phyloP scores from a whole-genome alignment of 768 basidiomycete genomes.

The Trametopsis cervina region DNA sequence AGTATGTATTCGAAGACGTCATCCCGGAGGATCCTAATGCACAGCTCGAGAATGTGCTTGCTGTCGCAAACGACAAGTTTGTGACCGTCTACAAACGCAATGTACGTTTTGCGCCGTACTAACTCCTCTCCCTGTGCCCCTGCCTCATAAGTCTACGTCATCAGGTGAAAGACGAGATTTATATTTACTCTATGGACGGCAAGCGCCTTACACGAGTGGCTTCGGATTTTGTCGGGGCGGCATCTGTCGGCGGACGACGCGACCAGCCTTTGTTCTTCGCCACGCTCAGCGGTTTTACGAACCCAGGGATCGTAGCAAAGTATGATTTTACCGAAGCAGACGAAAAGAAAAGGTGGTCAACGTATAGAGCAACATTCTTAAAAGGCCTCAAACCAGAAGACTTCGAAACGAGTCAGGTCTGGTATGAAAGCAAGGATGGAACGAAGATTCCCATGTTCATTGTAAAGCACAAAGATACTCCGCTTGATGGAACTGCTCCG shows the following conservation, averaged over 20 bases:
- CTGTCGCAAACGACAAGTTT: slow-evolving; percentile 50
- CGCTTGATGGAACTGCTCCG: slow-evolving; percentile 68
- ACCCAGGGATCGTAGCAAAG: slow-evolving; percentile 56
- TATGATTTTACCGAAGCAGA: slow-evolving; percentile 46
- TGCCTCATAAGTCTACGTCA: not conserved
- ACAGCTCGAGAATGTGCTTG: slow-evolving; percentile 41
- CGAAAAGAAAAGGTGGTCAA: slow-evolving; percentile 48
- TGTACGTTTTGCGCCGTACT: slow-evolving; percentile 27
- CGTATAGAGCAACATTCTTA: slow-evolving; percentile 51
- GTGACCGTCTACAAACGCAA: slow-evolving; percentile 65
- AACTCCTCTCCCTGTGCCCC: not conserved
- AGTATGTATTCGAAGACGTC: slow-evolving; percentile 45
- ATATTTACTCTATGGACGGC: slow-evolving; percentile 54
- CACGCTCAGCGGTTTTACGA: slow-evolving; percentile 60
- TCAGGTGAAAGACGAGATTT: slow-evolving; percentile 76
- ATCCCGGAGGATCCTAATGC: slow-evolving; percentile 66
- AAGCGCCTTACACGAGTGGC: slow-evolving; percentile 47
- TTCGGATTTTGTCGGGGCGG: slow-evolving; percentile 61
- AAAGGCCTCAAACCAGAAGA: slow-evolving; percentile 58
- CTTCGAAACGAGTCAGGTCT: slow-evolving; percentile 69
- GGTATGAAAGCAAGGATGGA: slow-evolving; percentile 75
- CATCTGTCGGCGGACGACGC: slow-evolving; percentile 43
- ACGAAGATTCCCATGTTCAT: slow-evolving; percentile 83
- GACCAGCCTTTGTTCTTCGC: slow-evolving; percentile 58
- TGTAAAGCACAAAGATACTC: slow-evolving; percentile 64